These are phyloP conservation scores for Pleurotus sapidus DNA, from an alignment of 768 basidiomycete species.

Conservation along the genomic window DNA sequence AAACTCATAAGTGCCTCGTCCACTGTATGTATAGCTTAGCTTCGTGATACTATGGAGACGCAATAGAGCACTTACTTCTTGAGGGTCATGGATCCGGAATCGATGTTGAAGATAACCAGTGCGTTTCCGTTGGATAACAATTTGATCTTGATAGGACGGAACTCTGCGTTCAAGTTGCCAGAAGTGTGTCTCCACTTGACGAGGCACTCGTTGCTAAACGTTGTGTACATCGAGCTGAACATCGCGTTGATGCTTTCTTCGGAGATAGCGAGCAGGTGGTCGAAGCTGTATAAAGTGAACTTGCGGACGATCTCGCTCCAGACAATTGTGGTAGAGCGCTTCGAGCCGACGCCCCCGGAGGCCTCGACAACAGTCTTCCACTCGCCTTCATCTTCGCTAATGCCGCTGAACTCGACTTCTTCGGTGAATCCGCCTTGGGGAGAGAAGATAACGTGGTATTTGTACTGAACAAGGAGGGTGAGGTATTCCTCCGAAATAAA, in stretches of 20 bases:
- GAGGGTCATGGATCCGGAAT: conserved; percentile 1
- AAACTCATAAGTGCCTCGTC: not conserved
- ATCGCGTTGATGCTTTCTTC: conserved; percentile 10
- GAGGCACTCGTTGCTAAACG: not conserved
- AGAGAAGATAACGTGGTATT: conserved; percentile 4
- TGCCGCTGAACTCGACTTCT: conserved; percentile 1
- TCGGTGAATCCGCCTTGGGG: not conserved
- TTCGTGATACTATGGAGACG: not conserved
- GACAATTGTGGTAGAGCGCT: not conserved
- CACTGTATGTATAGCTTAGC: not conserved
- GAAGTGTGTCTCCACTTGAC: not conserved
- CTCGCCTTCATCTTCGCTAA: conserved; percentile 3
- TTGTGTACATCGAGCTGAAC: conserved; percentile 2
- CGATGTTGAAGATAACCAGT: conserved; percentile 10
- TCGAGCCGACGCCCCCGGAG: not conserved
- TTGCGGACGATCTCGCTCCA: conserved; percentile 9
- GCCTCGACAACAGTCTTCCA: not conserved
- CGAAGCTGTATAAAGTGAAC: conserved; percentile 5
- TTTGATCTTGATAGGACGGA: conserved; percentile 3
- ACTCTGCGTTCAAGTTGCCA: conserved; percentile 4
- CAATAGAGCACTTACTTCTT: not conserved
- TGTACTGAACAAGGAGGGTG: not conserved
- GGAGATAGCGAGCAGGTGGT: conserved; percentile 9
- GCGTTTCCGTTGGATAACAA: conserved; percentile 8
- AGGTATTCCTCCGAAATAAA: conserved; percentile 4